Evolutionary conservation across 148 eudicot genomes (phyloP), one percentile per base, ranked within the genome.

Genomic region (Chenopodium album): DNA sequence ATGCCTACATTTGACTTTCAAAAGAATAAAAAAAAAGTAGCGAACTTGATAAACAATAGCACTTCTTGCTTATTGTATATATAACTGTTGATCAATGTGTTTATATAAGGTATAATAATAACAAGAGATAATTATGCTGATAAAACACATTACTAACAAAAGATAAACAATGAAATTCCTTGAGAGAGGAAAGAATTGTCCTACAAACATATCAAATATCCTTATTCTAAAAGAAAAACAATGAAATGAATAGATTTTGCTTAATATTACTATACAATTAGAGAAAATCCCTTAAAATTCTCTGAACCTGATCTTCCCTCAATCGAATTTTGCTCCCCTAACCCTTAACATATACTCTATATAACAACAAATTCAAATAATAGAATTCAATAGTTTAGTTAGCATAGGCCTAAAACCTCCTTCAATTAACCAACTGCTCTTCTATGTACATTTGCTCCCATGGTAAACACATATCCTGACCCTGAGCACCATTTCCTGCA

Each of bases 371-470:
- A 81, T 78, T 66, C 2, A 80, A 80, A 81, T 75, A 76, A 81
- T 73, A 80, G 34, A 75, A 77, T 81, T 74, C 67, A 81, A 75
- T 81, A 37, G 34, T 32, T 81, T 67, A 54, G 60, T 66, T 60
- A 77, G 69, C 68, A 63, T 19, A 78, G 66, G 81, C 69, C 69
- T 71, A 60, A 12, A 37, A 7, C 50, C 47, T 63, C 4, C 26
- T 71, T 56, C 31, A 34, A 19, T 84, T 41, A 77, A 91, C 93
- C 81, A 90, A 81, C 84, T 92, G 90, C 87, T 93, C 97, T 81
- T 92, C 98, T 85, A 87, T 92, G 82, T 95, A 95, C 97, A 93
- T 68, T 78, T 92, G 94, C 80, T 89, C 81, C 97, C 97, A 93
- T 6, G 92, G 88, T 16, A 92, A 85, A 68, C 88, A 74, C 83